phyloP scores from a whole-genome alignment of 805 yeast species.

The Spathaspora passalidarum region DNA sequence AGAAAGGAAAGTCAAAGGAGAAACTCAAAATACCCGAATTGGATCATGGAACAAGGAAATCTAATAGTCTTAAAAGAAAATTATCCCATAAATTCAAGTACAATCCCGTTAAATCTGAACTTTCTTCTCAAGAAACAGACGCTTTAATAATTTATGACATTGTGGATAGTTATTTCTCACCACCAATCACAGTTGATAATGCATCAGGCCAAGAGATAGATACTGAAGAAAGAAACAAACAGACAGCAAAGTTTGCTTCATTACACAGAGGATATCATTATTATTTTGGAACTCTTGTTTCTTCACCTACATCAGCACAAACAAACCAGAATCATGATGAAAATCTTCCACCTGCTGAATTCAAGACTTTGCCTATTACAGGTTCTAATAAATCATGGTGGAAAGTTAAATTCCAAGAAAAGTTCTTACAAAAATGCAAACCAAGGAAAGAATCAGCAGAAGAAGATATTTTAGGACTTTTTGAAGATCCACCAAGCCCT shows the following conservation, averaged over 20 bases:
- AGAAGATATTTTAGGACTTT: no score
- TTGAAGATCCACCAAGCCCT: background rate
- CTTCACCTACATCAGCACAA: background rate
- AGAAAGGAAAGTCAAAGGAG: no score
- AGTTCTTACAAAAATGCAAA: no score
- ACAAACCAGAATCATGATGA: background rate
- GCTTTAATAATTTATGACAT: constrained; percentile 3
- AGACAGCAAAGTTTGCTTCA: background rate
- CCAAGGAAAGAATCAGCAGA: no score
- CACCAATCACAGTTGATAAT: background rate
- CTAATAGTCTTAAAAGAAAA: background rate
- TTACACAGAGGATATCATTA: constrained; percentile 3
- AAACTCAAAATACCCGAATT: no score
- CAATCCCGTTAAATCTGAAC: background rate
- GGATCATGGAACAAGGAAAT: background rate
- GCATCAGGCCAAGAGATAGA: background rate
- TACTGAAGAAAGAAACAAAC: background rate
- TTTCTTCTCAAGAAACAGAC: constrained; percentile 1
- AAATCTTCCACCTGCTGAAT: background rate
- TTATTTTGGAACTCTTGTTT: background rate
- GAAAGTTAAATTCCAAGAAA: no score
- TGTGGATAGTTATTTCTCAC: constrained; percentile 3
- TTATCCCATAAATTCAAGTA: background rate
- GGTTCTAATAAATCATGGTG: no score
- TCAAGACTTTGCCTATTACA: background rate